These are phyloP conservation scores for Suillus subalutaceus DNA, from an alignment of 768 basidiomycete species.

Conservation along the genomic window DNA sequence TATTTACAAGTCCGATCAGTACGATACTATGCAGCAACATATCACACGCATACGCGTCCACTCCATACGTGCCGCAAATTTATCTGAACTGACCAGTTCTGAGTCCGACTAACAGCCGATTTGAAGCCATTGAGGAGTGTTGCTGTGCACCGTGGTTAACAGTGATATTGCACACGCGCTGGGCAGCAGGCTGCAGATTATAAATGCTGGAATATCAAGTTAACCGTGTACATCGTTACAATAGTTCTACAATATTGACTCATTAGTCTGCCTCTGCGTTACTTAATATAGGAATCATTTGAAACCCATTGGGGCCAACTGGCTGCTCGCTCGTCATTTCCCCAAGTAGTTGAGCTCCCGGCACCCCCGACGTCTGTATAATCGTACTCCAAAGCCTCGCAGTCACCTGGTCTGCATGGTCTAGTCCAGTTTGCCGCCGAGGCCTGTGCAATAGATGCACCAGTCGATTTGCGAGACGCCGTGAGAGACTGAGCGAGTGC, in stretches of 20 bases:
- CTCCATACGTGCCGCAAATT: too few relatives aligned
- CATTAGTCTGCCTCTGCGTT: not conserved
- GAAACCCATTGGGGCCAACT: constrained; percentile 1
- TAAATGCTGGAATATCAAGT: not conserved
- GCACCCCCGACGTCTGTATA: constrained; percentile 1
- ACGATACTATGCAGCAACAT: not conserved
- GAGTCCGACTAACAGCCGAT: too few relatives aligned
- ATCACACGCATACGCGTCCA: not conserved
- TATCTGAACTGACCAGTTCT: too few relatives aligned
- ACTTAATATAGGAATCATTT: not conserved
- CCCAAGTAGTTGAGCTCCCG: not conserved
- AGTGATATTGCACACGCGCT: too few relatives aligned
- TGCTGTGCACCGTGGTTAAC: too few relatives aligned
- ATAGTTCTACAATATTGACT: not conserved
- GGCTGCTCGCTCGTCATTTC: not conserved
- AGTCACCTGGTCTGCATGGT: not conserved
- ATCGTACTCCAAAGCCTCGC: not conserved
- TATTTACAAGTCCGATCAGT: not conserved
- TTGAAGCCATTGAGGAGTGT: too few relatives aligned
- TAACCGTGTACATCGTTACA: not conserved
- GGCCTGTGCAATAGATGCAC: not conserved
- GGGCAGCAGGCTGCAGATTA: too few relatives aligned
- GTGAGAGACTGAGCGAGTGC: not conserved
- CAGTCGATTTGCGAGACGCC: not conserved
- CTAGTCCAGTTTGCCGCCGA: not conserved